Conservation (phyloP, 495 filamentous ascomycete species). For the Clavariopsis aquatica region DNA sequence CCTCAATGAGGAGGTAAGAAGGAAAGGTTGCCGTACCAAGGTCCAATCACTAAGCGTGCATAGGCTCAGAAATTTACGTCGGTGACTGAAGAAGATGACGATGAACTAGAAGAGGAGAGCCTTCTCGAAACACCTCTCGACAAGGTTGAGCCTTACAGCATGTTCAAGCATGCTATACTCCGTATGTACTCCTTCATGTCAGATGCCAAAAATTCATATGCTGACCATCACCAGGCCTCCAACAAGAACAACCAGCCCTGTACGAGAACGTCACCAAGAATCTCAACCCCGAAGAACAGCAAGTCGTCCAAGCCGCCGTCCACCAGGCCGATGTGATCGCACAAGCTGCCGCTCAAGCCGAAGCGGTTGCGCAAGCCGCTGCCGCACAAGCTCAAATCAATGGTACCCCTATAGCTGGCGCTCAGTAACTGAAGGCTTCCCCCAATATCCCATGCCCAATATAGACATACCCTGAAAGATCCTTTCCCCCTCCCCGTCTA, state of each 20-base stretch:
- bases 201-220: background rate
- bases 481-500: background rate
- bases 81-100: constrained; percentile 74
- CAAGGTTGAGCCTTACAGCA: constrained; percentile 86
- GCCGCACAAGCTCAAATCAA: background rate
- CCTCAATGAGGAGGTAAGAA: constrained; percentile 77
- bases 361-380: background rate
- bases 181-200: constrained; percentile 58
- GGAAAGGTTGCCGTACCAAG: background rate
- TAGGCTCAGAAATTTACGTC: constrained; percentile 81
- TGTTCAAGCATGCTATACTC: constrained; percentile 78
- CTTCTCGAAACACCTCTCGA: constrained; percentile 92
- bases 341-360: constrained; percentile 28
- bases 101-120: constrained; percentile 87
- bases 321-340: constrained; percentile 73
- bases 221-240: constrained; percentile 62
- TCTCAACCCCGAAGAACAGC: constrained; percentile 78
- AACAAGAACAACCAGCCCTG: constrained; percentile 86
- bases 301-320: constrained; percentile 74
- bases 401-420: background rate
- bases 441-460: background rate
- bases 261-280: constrained; percentile 78
- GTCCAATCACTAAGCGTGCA: background rate
- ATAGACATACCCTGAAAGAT: background rate
- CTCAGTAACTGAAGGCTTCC: background rate